Conservation (phyloP, 2,329 filamentous ascomycete species). For the Microsporum audouinii region DNA sequence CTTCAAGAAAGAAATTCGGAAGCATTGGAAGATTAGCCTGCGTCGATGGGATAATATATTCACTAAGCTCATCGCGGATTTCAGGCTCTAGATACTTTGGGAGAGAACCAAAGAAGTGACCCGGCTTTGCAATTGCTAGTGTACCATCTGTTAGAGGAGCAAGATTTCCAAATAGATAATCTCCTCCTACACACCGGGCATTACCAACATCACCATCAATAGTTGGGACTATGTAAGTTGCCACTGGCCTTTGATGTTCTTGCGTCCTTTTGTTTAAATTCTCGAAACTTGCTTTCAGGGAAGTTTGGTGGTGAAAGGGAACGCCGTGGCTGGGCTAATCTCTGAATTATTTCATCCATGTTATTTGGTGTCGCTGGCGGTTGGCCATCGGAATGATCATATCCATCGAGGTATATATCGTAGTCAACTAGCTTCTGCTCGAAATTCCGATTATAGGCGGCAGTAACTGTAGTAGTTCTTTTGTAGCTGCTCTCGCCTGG, state of each 20-base stretch:
- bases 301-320: not conserved
- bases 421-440: not conserved
- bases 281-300: not conserved
- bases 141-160: conserved; percentile 26
- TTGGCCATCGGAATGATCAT: not conserved
- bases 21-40: conserved; percentile 22
- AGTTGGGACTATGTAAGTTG: conserved; percentile 24
- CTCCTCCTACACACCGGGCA: conserved; percentile 14
- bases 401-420: not conserved
- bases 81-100: conserved; percentile 21
- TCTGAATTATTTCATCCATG: not conserved
- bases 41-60: conserved; percentile 22
- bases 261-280: not conserved
- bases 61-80: conserved; percentile 17
- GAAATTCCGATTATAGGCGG: not conserved
- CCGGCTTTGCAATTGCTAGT: conserved; percentile 18
- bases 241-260: conserved; percentile 21
- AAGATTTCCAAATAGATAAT: conserved; percentile 27
- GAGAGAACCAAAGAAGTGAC: conserved; percentile 23
- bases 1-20: conserved; percentile 21
- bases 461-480: not conserved
- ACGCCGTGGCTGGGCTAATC: not conserved
- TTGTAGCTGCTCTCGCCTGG: no score
- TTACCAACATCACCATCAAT: conserved; percentile 11
- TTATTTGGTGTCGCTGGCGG: not conserved